These are phyloP conservation scores for Coprinopsis sp. DNA, from an alignment of 768 basidiomycete genomes.

Conservation along the genomic window DNA sequence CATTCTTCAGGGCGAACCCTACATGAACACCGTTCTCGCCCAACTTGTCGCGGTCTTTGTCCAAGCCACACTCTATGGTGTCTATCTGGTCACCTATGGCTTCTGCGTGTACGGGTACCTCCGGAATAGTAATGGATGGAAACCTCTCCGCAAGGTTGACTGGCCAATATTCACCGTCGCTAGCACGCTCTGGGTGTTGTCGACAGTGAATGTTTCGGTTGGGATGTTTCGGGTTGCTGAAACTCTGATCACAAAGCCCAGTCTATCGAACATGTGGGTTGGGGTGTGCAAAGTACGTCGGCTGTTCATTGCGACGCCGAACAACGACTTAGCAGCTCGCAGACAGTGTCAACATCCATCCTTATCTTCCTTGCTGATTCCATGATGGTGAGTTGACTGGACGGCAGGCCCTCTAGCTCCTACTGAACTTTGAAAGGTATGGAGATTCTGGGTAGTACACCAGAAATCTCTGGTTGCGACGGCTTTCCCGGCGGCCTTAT, in stretches of 20 bases:
- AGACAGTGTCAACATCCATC: constrained; percentile 8
- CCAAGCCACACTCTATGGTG: constrained; percentile 15
- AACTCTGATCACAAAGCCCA: constrained; percentile 4
- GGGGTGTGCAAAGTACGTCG: no score
- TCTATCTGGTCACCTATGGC: constrained; percentile 17
- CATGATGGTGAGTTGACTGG: constrained; percentile 9
- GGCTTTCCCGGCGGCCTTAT: constrained; percentile 12
- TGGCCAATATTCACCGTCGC: constrained; percentile 11
- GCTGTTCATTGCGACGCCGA: not conserved
- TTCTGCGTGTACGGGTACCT: constrained; percentile 12
- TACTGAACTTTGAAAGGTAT: constrained; percentile 8
- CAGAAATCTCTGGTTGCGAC: constrained; percentile 8
- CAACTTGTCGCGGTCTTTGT: constrained; percentile 15
- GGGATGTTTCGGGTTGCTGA: constrained; percentile 11
- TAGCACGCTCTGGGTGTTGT: constrained; percentile 8
- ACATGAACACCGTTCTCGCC: not conserved
- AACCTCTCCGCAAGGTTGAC: constrained; percentile 4
- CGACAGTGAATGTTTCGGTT: constrained; percentile 13
- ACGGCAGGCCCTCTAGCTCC: not conserved
- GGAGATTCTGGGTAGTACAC: constrained; percentile 18
- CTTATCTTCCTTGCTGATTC: constrained; percentile 13
- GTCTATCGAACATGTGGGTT: no score
- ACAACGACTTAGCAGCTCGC: not conserved
- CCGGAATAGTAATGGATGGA: constrained; percentile 2
- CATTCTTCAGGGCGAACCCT: no score